These are phyloP conservation scores for Teratosphaeria epicoccoides DNA, from an alignment of 2,329 filamentous ascomycete genomes.

Conservation along the genomic window DNA sequence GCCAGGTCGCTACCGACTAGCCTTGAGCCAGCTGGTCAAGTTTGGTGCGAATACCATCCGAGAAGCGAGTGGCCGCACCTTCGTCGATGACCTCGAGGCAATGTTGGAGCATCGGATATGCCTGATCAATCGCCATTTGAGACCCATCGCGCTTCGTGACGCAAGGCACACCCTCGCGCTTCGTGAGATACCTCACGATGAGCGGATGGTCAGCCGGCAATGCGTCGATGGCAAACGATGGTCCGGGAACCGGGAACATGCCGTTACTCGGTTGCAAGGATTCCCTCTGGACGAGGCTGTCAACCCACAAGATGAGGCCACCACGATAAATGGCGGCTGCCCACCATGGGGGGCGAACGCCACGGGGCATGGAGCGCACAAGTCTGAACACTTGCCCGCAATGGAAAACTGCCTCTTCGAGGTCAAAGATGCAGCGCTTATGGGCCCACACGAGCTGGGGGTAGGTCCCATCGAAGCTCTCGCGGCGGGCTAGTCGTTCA, in stretches of 20 bases:
- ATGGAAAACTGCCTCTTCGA: conserved; percentile 55
- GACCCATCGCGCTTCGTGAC: conserved; percentile 42
- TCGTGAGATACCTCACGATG: conserved; percentile 42
- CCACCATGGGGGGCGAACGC: conserved; percentile 59
- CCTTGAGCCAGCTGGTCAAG: conserved; percentile 34
- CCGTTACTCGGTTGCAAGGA: conserved; percentile 26
- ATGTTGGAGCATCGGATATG: conserved; percentile 40
- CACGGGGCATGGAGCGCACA: conserved; percentile 48
- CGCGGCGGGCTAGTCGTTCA: conserved; percentile 54
- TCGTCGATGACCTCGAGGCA: conserved; percentile 45
- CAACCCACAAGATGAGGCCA: conserved; percentile 51
- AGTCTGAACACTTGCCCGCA: conserved; percentile 56
- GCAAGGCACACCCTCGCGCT: conserved; percentile 43
- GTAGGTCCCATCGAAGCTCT: conserved; percentile 46
- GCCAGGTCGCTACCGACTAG: background rate
- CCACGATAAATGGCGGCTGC: conserved; percentile 59
- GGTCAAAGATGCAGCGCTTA: conserved; percentile 53
- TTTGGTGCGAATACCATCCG: conserved; percentile 45
- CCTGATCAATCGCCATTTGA: conserved; percentile 37
- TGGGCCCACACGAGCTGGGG: conserved; percentile 45
- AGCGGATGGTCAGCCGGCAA: conserved; percentile 41
- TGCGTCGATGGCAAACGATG: conserved; percentile 41
- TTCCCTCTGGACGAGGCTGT: conserved; percentile 46
- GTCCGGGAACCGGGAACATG: conserved; percentile 28
- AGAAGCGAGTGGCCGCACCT: conserved; percentile 42